phyloP scores from a whole-genome alignment of 139 green algal genomes.

The Axilococcus clingmanii region DNA sequence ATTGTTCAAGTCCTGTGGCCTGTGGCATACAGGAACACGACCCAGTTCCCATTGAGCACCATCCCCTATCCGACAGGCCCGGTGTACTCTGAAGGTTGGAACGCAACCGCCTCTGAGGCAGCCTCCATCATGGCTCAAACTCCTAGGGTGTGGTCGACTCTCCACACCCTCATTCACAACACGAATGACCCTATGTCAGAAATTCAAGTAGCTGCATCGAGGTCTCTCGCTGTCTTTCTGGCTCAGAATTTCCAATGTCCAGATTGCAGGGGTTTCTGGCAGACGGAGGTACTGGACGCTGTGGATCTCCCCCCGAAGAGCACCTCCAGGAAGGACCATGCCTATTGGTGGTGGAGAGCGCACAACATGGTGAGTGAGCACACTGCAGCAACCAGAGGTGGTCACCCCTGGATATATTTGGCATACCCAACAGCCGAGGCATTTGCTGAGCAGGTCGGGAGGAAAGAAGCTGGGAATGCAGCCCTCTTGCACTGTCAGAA shows the following conservation, averaged over 20 bases:
- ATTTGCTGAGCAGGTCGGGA: not conserved
- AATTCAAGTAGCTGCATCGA: not conserved
- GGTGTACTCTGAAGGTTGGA: not conserved
- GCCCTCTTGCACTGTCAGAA: conserved; percentile 6
- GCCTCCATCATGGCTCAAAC: conserved; percentile 2
- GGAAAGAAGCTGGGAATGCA: not conserved
- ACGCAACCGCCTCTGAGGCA: not conserved
- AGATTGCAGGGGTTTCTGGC: not conserved
- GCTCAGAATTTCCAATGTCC: not conserved
- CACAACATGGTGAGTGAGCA: conserved; percentile 5
- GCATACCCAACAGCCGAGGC: not conserved
- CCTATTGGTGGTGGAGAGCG: conserved; percentile 3
- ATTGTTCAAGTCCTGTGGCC: conserved; percentile 2
- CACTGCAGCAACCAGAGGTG: not conserved
- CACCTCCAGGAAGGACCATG: not conserved
- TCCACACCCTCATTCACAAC: not conserved
- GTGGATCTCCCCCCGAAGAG: not conserved
- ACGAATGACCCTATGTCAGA: not conserved
- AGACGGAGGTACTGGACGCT: not conserved
- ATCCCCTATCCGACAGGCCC: conserved; percentile 1
- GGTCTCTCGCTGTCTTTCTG: not conserved
- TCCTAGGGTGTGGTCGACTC: not conserved
- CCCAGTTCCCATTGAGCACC: not conserved
- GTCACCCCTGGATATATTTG: conserved; percentile 2
- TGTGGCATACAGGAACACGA: not conserved